Percentiles rank a stretch among this genome's conserved stretches.
phyloP scores from a whole-genome alignment of 495 filamentous ascomycete species.

The Podospora fimiseda region DNA sequence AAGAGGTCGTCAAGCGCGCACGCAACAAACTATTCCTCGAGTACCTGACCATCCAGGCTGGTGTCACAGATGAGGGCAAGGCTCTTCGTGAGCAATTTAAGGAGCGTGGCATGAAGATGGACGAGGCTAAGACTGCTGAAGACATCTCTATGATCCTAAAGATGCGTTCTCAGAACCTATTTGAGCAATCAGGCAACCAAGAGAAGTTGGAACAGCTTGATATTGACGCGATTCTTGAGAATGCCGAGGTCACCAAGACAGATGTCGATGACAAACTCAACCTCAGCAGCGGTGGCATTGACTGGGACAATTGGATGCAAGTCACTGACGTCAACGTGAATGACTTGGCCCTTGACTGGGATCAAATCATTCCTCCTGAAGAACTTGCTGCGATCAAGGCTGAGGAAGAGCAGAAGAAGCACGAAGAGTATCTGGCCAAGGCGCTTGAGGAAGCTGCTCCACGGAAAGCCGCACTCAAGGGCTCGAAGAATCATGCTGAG shows the following conservation, averaged over 20 bases:
- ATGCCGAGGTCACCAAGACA: slow-evolving; percentile 91
- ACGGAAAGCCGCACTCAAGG: slow-evolving; percentile 59
- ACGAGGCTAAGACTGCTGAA: slow-evolving; percentile 78
- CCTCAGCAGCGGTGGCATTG: slow-evolving; percentile 65
- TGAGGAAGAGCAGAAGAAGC: slow-evolving; percentile 74
- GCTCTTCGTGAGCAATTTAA: slow-evolving; percentile 57
- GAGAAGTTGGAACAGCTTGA: slow-evolving; percentile 96
- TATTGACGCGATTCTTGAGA: slow-evolving; percentile 91
- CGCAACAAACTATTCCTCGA: slow-evolving; percentile 98
- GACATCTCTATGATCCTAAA: slow-evolving; percentile 92
- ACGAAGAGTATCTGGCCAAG: slow-evolving; percentile 74
- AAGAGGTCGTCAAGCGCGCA: slow-evolving; percentile 91
- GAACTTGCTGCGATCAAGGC: slow-evolving; percentile 81
- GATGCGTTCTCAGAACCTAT: slow-evolving; percentile 91
- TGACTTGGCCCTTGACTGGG: slow-evolving; percentile 76
- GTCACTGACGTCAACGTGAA: slow-evolving; percentile 93
- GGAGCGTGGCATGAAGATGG: slow-evolving; percentile 48
- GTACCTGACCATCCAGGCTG: slow-evolving; percentile 93
- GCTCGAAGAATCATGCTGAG: slow-evolving; percentile 53
- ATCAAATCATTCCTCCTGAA: slow-evolving; percentile 94
- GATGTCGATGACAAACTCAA: slow-evolving; percentile 65
- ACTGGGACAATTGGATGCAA: slow-evolving; percentile 92
- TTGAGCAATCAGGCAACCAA: slow-evolving; percentile 93
- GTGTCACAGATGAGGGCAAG: slow-evolving; percentile 87
- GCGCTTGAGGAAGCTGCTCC: slow-evolving; percentile 82